Base-by-base conservation (phyloP, 306 rosid species). In the Cucurbita maxima region DNA sequence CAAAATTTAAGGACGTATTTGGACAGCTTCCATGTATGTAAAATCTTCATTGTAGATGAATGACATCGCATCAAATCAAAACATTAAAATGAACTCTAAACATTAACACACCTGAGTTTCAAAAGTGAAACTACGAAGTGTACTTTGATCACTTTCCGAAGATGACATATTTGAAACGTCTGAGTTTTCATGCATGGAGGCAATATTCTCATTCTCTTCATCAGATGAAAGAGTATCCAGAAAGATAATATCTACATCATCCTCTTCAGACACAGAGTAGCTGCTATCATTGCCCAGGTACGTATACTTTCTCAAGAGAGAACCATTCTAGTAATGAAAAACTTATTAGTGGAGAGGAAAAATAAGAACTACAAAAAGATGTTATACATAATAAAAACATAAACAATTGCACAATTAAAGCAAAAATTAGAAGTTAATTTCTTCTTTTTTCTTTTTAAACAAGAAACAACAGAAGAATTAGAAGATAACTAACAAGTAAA, bases 231-330 rank as follows among this genome's bases (percentile, higher is more conserved):
- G 80, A 76, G 79, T 76, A 55, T 88, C 86, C 22, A 86, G 86
- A 79, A 83, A 75, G 40, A 40, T 72, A 70, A 94, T 83, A 54
- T 89, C 86, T 54, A 94, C 99, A 61, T 89, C 92, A 78, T 94
- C 99, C 74, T 94, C 97, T 68, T 67, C 73, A 50, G 92, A 84
- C 80, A 88, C 80, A 6, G 96, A 91, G 87, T 87, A 94, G 88
- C 96, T 84, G 92, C 99, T 94, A 76, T 86, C 95, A 79, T 86
- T 89, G 82, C 87, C 87, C 83, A 94, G 84, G 87, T 85, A 84
- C 1, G 88, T 81, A 70, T 86, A 94, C 77, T 85, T 94, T 81
- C 88, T 81, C 86, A 94, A 87, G 38, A 94, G 90, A 78, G 83
- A 84, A 79, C 97, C 96, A 83, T 94, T 89, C 97, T 94, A 88